A percentile compares a stretch with the other conserved stretches of the same genome.
These are phyloP conservation scores for Erythrobasidium yunnanense DNA, from an alignment of 768 basidiomycete genomes.

Conservation along the genomic window DNA sequence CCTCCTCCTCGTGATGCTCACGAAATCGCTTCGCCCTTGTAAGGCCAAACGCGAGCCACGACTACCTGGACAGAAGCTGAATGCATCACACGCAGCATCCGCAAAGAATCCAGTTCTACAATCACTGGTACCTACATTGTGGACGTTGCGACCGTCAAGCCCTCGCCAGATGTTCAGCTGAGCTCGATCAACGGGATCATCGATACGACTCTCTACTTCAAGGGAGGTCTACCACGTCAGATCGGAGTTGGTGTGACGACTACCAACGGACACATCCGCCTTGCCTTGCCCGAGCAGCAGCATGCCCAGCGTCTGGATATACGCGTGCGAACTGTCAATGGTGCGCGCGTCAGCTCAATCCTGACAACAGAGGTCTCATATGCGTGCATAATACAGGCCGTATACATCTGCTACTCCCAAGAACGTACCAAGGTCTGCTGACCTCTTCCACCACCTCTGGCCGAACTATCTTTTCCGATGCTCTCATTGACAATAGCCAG, in stretches of 20 bases:
- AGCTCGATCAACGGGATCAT: neutral
- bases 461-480: neutral
- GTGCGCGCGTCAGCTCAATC: too few species aligned
- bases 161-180: neutral
- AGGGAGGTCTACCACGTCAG: conserved; percentile 4
- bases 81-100: neutral
- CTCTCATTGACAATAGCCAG: neutral
- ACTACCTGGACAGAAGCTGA: too few species aligned
- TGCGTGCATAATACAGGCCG: neutral
- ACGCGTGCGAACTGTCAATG: neutral
- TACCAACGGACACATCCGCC: neutral
- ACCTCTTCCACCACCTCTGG: neutral
- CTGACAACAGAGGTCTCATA: neutral
- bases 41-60: neutral
- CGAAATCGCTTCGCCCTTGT: conserved; percentile 5
- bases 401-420: neutral
- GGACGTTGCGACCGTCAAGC: neutral
- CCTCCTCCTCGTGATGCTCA: conserved; percentile 7
- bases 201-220: neutral
- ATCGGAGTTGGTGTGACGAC: neutral
- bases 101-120: neutral
- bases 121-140: conserved; percentile 10
- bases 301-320: conserved; percentile 12
- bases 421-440: neutral
- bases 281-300: conserved; percentile 1